A percentile compares a stretch with the other conserved stretches of the same genome.
These are phyloP conservation scores for Venturia nashicola DNA, from an alignment of 2,329 filamentous ascomycete species.

Conservation along the genomic window DNA sequence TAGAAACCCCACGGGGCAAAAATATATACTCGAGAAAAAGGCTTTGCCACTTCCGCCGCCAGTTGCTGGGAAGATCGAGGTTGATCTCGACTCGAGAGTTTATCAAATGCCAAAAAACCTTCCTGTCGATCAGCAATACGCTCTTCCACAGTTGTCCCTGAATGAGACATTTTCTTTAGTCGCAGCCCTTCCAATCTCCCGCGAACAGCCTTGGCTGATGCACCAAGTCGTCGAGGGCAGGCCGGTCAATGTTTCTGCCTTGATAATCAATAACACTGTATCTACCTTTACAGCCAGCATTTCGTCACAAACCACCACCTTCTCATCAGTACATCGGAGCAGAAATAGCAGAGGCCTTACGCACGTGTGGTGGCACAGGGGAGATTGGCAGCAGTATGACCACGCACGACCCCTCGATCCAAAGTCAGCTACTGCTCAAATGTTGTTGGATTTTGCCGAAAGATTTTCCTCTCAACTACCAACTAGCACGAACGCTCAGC, in stretches of 20 bases:
- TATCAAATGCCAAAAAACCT: not conserved
- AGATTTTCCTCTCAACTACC: not conserved
- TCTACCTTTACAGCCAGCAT: not conserved
- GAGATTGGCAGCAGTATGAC: not conserved
- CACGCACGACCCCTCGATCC: not conserved
- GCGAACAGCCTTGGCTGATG: conserved; percentile 4
- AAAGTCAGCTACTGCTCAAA: not conserved
- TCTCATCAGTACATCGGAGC: not conserved
- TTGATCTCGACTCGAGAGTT: not conserved
- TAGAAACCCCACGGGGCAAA: not conserved
- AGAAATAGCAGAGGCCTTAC: too few species aligned
- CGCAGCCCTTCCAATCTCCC: not conserved
- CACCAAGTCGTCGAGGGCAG: not conserved
- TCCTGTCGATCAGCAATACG: not conserved
- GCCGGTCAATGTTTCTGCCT: not conserved
- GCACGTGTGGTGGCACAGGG: not conserved
- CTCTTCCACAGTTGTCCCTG: not conserved
- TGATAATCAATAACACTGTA: not conserved
- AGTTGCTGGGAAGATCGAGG: not conserved
- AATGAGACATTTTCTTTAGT: conserved; percentile 1
- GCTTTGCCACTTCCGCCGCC: not conserved
- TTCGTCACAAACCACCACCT: not conserved
- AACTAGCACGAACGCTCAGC: not conserved
- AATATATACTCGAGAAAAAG: not conserved
- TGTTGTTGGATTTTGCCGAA: not conserved